These are phyloP conservation scores for Linnemannia exigua DNA, from an alignment of 192 early-diverging fungal species.

Conservation along the genomic window DNA sequence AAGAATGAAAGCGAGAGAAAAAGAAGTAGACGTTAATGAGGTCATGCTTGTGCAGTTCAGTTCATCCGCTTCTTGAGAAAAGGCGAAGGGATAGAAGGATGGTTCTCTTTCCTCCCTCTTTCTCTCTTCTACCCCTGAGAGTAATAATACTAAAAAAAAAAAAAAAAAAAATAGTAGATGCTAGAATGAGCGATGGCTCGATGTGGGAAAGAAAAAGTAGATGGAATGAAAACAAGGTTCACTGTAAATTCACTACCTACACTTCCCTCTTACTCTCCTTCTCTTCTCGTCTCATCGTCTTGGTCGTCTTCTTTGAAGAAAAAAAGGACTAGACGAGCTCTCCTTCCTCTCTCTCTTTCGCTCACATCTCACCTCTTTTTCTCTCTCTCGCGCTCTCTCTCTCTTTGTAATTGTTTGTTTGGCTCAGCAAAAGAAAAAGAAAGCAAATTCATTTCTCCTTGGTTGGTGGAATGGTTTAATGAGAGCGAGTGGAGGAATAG, in stretches of 20 bases:
- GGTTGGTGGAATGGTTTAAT: background rate
- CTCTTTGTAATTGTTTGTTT: background rate
- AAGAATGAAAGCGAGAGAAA: background rate
- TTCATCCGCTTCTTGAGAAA: background rate
- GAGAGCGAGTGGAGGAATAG: background rate
- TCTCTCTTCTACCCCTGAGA: background rate
- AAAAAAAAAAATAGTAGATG: conserved; percentile 5
- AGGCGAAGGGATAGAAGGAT: background rate
- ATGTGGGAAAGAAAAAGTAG: background rate
- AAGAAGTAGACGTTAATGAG: background rate
- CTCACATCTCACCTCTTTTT: background rate
- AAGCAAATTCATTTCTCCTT: background rate
- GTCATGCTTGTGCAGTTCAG: background rate
- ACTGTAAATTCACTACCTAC: background rate
- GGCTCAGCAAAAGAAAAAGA: background rate
- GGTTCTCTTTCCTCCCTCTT: background rate
- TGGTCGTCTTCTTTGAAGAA: no score
- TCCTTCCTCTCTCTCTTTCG: background rate
- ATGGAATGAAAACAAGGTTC: conserved; percentile 2
- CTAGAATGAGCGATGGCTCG: background rate
- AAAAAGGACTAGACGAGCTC: background rate
- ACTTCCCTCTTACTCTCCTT: background rate
- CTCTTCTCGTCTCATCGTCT: no score
- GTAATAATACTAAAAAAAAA: background rate
- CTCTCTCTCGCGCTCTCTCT: background rate